Base-by-base conservation (phyloP, 257 asterid genomes). In the Capsicum rhomboideum region DNA sequence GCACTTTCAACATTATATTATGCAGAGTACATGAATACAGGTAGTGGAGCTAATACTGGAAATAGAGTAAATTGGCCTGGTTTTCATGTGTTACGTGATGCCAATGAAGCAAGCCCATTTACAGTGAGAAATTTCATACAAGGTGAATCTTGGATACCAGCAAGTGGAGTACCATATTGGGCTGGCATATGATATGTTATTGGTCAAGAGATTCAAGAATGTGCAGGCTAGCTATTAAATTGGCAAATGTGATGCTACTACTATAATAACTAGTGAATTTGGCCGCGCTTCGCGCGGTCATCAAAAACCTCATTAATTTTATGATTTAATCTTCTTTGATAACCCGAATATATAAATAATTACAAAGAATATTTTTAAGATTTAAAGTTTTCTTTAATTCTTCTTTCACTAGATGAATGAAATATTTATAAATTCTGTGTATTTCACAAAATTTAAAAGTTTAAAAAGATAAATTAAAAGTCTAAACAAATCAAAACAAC, bases 101-200 rank as follows among this genome's bases (percentile, higher is more conserved):
- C 80, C 0, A 10, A 8, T 0, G 93, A 91, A 63, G 95, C 91
- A 3, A 67, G 49, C 29, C 86, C 18, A 42, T 95, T 91, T 21
- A 37, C 90, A 0, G 94, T 87, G 14, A 79, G 68, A 44, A 87
- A 79, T 78, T 92, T 95, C 44, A 90, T 93, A 26, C 93, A 90
- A 28, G 98, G 98, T 8, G 88, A 87, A 16, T 26, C 54, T 2
- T 92, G 98, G 98, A 90, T 93, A 82, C 96, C 96, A 78, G 86
- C 86, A 74, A 81, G 92, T 53, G 94, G 98, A 5, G 96, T 93
- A 40, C 96, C 97, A 12, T 92, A 86, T 88, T 87, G 88, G 78
- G 63, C 85, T 74, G 88, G 78, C 14, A 7, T 90, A 61, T 93
- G 81, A 90, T 26, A 17, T 52, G 2, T 4, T 11, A 0, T 29